Percentiles rank a stretch among this genome's conserved stretches.
Conservation (phyloP, 768 basidiomycete species). For the Mycena olivaceomarginata region DNA sequence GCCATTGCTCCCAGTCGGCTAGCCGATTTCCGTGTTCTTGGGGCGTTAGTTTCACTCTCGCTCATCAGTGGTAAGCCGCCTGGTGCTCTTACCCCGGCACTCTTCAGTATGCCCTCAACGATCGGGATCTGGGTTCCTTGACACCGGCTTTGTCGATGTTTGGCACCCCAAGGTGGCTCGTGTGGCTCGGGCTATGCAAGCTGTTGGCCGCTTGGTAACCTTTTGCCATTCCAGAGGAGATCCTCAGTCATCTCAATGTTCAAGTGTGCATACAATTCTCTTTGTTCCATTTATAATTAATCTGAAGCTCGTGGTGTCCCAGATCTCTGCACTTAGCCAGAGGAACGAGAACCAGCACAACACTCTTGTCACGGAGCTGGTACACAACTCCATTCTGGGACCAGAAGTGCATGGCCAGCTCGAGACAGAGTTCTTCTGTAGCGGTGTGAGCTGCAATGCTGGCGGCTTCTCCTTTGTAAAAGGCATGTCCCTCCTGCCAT, state of each 20-base stretch:
- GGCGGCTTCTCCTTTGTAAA: slow-evolving; percentile 14
- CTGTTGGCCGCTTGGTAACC: slow-evolving; percentile 12
- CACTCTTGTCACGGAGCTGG: not conserved
- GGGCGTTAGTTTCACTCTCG: slow-evolving; percentile 2
- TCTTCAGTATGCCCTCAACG: slow-evolving; percentile 13
- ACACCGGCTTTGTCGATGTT: slow-evolving; percentile 6
- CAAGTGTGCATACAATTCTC: slow-evolving; percentile 3
- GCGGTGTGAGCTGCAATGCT: slow-evolving; percentile 10
- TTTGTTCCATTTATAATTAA: not conserved
- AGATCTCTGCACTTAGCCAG: not conserved
- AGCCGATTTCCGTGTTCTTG: slow-evolving; percentile 8
- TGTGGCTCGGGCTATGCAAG: not conserved
- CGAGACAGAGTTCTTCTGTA: not conserved
- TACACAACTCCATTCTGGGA: slow-evolving; percentile 6
- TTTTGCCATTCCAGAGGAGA: not conserved
- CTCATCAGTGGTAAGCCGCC: slow-evolving; percentile 6
- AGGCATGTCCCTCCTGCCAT: not conserved
- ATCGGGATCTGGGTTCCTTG: not conserved
- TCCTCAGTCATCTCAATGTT: slow-evolving; percentile 3
- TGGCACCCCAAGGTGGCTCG: slow-evolving; percentile 1
- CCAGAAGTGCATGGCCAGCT: slow-evolving; percentile 11
- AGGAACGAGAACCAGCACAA: slow-evolving; percentile 15
- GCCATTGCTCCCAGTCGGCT: slow-evolving; percentile 1
- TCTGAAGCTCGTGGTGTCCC: not conserved
- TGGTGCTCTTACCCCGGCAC: not conserved